Evolutionary conservation across 2,329 filamentous ascomycete genomes (phyloP).

Genomic region (Dryadomyces sulphureus): DNA sequence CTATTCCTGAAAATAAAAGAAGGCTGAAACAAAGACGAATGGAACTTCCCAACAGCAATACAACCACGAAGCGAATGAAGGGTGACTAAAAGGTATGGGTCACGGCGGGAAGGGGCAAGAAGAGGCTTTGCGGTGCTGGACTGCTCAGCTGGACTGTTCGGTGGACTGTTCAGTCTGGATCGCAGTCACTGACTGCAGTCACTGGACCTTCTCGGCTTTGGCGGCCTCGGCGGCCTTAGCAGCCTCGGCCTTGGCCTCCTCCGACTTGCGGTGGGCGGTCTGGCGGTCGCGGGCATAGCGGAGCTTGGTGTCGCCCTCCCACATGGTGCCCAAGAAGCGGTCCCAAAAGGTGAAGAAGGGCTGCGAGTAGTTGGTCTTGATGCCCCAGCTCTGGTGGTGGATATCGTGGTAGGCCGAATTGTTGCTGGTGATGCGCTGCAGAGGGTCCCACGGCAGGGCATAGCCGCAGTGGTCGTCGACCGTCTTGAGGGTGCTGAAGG

Average conservation of each 20-base stretch:
- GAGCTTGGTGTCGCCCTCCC: conserved; percentile 46
- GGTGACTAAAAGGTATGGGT: conserved; percentile 2
- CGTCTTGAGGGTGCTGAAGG: conserved; percentile 81
- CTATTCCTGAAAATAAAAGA: neutral
- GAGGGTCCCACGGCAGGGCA: conserved; percentile 83
- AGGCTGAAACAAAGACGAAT: neutral
- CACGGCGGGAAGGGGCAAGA: neutral
- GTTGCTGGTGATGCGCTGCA: conserved; percentile 85
- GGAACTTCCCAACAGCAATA: conserved; percentile 1
- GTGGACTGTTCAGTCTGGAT: no score
- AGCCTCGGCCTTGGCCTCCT: neutral
- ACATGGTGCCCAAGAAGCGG: conserved; percentile 63
- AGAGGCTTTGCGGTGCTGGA: no score
- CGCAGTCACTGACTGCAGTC: no score
- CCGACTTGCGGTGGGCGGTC: conserved; percentile 23
- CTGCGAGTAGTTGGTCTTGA: conserved; percentile 88
- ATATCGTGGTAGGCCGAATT: conserved; percentile 96
- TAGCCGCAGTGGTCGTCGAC: conserved; percentile 98
- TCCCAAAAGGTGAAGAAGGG: conserved; percentile 98
- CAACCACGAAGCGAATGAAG: conserved; percentile 1
- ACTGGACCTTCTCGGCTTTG: neutral
- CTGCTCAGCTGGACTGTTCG: no score
- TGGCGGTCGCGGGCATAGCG: conserved; percentile 27
- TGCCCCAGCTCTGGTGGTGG: conserved; percentile 97
- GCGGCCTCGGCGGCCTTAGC: neutral